Conservation (phyloP, 169 alveolate genomes). For the Cryptosporidium andersoni region DNA sequence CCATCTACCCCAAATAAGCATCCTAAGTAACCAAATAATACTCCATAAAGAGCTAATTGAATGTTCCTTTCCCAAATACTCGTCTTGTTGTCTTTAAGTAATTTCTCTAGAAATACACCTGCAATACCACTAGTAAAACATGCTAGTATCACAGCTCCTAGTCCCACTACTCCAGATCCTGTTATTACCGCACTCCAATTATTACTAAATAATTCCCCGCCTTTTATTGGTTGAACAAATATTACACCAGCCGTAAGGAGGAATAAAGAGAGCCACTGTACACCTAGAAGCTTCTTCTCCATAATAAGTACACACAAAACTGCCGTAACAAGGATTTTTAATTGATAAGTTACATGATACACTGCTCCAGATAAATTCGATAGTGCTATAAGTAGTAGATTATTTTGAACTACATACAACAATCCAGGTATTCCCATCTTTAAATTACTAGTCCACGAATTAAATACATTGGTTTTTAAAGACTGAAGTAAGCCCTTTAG, state of each 20-base stretch:
- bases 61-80: conserved; percentile 78
- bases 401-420: conserved; percentile 79
- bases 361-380: conserved; percentile 80
- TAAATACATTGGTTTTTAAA: conserved; percentile 19
- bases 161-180: conserved; percentile 69
- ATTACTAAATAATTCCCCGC: neutral
- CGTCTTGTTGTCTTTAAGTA: conserved; percentile 75
- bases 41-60: conserved; percentile 80
- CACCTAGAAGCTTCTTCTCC: conserved; percentile 45
- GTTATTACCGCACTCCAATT: neutral
- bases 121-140: conserved; percentile 82
- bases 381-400: conserved; percentile 77
- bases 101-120: conserved; percentile 78
- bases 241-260: conserved; percentile 74
- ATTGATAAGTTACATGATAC: conserved; percentile 78
- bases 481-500: conserved; percentile 2
- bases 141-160: conserved; percentile 80
- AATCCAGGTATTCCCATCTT: conserved; percentile 78
- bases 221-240: conserved; percentile 64
- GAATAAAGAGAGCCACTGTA: conserved; percentile 73
- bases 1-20: conserved; percentile 73
- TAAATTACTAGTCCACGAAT: conserved; percentile 26
- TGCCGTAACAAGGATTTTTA: conserved; percentile 81
- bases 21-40: conserved; percentile 60
- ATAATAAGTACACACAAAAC: conserved; percentile 75